A percentile compares a stretch with the other conserved stretches of the same genome.
phyloP scores from a whole-genome alignment of 2,329 filamentous ascomycete genomes.

The Neonectria punicea region DNA sequence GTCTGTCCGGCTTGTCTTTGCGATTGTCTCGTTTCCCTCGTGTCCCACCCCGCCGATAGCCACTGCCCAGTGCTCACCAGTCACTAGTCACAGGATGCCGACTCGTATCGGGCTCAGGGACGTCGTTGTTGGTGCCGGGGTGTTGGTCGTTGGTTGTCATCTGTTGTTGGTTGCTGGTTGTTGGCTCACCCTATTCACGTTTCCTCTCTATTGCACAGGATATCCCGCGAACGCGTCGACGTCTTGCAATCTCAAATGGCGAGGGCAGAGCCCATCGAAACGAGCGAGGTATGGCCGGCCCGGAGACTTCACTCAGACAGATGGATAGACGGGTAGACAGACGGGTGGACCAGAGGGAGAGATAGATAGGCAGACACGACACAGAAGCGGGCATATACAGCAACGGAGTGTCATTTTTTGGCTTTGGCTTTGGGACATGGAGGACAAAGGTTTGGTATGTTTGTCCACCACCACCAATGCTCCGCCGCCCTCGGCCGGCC shows the following conservation, averaged over 20 bases:
- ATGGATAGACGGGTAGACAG: neutral
- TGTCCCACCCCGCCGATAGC: neutral
- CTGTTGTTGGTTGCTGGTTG: neutral
- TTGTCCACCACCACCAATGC: constrained; percentile 12
- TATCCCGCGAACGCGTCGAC: neutral
- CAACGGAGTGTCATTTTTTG: constrained; percentile 23
- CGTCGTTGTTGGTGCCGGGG: neutral
- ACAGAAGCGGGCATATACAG: neutral
- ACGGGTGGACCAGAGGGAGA: neutral
- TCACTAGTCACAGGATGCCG: neutral
- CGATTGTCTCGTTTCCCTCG: neutral
- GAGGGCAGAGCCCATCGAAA: constrained; percentile 5
- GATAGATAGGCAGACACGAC: neutral
- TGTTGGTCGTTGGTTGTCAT: constrained; percentile 7
- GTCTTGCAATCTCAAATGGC: constrained; percentile 1
- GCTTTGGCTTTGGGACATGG: constrained; percentile 7
- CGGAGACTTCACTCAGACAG: neutral
- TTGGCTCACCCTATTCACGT: constrained; percentile 11
- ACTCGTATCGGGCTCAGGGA: neutral
- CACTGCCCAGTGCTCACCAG: neutral
- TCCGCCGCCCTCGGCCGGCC: constrained; percentile 24
- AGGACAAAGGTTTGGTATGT: constrained; percentile 19
- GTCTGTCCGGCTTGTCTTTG: neutral
- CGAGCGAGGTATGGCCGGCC: neutral
- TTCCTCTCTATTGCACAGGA: constrained; percentile 6